Base-by-base conservation (phyloP, 208 protist genomes). In the Crithidia sp. region DNA sequence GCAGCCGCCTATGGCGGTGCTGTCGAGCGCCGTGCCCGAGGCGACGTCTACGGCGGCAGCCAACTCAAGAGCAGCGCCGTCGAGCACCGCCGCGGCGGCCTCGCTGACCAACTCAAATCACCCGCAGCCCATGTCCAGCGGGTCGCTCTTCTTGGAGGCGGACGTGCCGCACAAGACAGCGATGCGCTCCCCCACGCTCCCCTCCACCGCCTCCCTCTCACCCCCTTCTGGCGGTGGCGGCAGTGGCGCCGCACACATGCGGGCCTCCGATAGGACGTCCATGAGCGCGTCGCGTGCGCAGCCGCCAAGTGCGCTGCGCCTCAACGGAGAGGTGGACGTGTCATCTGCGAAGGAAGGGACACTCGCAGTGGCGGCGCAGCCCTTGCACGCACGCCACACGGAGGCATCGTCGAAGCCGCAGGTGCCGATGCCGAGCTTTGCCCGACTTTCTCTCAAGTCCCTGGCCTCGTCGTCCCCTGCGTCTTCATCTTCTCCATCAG, bases 381-480 rank as follows among this genome's bases (percentile, higher is more conserved):
- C 28, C 28, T 1, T 28, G 28, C 28, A 28, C 28, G 28, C 28
- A 1, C 60, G 28, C 7, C 43, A 44, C 47, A 56, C 19, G 59
- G 41, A 6, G 8, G 47, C 13, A 36, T 49, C 28, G 14, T 12
- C 4, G 40, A 5, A n/a, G 41, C n/a, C 19, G 54, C 65, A 70
- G 53, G 53, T 17, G 5, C 19, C 65, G 3, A 61, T 70, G 65
- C 65, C 65, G 43, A 19, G 13, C 8, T 61, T 70, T 53, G 7
- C 65, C 37, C 54, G 53, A 19, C 65, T 70, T 28, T 70, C 54
- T 36, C 16, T 49, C 12, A 45, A 70, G 19, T 70, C 65, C 37
- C 36, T 44, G 9, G 16, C 65, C 13, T 59, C 53, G 5, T 70
- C 65, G 5, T 36, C 41, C 36, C 49, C 65, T 3, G 10, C 65